Conservation (phyloP, 1,284 basidiomycete genomes). For the Malassezia japonica region DNA sequence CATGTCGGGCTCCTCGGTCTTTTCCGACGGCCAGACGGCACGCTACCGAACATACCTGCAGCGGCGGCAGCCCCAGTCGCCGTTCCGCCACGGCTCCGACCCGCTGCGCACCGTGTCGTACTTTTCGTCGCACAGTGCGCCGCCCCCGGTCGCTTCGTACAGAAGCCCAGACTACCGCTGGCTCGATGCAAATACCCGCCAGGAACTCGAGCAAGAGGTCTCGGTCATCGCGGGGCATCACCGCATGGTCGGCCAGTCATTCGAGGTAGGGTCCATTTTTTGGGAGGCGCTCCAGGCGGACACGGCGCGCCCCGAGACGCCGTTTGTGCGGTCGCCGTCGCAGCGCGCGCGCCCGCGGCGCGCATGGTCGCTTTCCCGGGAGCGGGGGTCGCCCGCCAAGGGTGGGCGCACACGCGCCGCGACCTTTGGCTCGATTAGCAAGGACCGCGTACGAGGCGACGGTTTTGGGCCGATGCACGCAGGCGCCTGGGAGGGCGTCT, state of each 20-base stretch:
- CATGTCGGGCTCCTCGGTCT: not conserved
- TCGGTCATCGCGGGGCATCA: not conserved
- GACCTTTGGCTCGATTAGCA: no score
- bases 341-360: no score
- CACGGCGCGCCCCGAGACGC: not conserved
- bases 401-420: no score
- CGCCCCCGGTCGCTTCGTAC: not conserved
- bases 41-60: not conserved
- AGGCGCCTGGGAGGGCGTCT: no score
- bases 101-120: not conserved
- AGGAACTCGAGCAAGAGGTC: not conserved
- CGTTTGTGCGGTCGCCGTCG: not conserved
- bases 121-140: slow-evolving; percentile 1
- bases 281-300: slow-evolving; percentile 17
- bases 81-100: not conserved
- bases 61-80: not conserved
- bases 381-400: no score
- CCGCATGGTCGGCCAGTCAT: slow-evolving; percentile 37
- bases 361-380: no score
- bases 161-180: not conserved
- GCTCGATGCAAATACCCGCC: not conserved
- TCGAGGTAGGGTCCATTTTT: slow-evolving; percentile 36
- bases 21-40: not conserved
- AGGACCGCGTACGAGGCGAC: no score
- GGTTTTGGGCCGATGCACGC: no score